Base-by-base conservation (phyloP, 352 stramenopile species). In the Globisporangium solare region DNA sequence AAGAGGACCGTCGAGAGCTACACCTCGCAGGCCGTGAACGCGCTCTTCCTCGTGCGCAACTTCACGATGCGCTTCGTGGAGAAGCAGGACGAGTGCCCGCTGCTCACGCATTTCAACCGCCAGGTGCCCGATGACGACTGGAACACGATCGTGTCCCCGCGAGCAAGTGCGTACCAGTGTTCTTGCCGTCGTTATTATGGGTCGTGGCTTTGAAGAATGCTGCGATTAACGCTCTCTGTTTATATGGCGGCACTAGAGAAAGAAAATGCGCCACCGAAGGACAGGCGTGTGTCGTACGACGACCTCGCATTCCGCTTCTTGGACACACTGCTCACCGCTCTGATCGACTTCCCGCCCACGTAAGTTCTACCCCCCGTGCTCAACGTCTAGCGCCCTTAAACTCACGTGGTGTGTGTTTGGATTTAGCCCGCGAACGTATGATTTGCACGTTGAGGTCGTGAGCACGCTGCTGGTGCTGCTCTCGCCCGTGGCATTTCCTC, bases 21-120 rank as follows among this genome's bases (percentile, higher is more conserved):
- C 48, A 50, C 88, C 47, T 51, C 73, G 11, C 64, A 84, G 64
- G 63, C 74, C n/a, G 49, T 83, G 20, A 93, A 93, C 27, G 76
- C 81, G 46, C 64, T 92, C 31, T 88, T 88, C 46, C 65, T 93
- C 48, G 74, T 88, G 56, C 79, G 81, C 39, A 75, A 87, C 56
- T 88, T 92, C 31, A 63, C 70, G 3, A 86, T 90, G 75, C 66
- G 76, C 7, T 90, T 89, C 51, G 68, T 93, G 3, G 80, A 89
- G 24, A 80, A 74, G 54, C 77, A 79, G 53, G 76, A 88, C 56
- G 73, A 87, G 54, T 76, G 59, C 20, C 73, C 79, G 35, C 65
- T 88, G 47, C 66, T 91, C 6, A 59, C 70, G 18, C 81, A 91
- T 42, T 91, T 89, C 43, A 86, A 85, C 45, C 64, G 70, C n/a